A percentile compares a stretch with the other conserved stretches of the same genome.
Evolutionary conservation across 306 rosid genomes (phyloP).

Genomic region (Abrus precatorius): DNA sequence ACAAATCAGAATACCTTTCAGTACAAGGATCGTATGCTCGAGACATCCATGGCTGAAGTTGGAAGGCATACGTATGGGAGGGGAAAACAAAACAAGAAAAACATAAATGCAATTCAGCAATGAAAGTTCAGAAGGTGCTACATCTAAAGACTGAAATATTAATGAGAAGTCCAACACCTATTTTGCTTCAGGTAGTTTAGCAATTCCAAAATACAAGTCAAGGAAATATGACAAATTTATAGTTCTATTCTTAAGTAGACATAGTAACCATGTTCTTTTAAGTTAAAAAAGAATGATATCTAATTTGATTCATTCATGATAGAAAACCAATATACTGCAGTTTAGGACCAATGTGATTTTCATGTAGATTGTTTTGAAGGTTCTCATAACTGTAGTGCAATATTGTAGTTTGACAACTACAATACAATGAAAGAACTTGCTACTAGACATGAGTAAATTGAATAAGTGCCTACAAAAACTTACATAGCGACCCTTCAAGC

Average conservation of each 20-base stretch:
- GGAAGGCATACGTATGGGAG: constrained; percentile 39
- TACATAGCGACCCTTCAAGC: constrained; percentile 86
- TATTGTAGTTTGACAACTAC: constrained; percentile 38
- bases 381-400: background rate
- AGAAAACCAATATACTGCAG: background rate
- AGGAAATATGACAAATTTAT: background rate
- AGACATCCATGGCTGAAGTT: constrained; percentile 94
- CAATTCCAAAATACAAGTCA: background rate
- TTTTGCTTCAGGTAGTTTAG: background rate
- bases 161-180: background rate
- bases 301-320: background rate
- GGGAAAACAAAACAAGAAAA: constrained; percentile 37
- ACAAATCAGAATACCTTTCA: constrained; percentile 75
- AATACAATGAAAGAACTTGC: background rate
- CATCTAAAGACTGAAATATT: constrained; percentile 3
- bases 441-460: constrained; percentile 10
- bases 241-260: background rate
- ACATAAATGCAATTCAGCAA: too few relatives aligned
- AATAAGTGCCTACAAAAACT: constrained; percentile 50
- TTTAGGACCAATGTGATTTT: background rate
- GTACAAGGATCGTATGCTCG: constrained; percentile 97
- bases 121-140: background rate
- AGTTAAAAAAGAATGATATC: background rate
- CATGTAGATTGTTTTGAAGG: background rate
- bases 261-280: background rate